Conservation (phyloP, 345 rosid species). For the Populus alba region DNA sequence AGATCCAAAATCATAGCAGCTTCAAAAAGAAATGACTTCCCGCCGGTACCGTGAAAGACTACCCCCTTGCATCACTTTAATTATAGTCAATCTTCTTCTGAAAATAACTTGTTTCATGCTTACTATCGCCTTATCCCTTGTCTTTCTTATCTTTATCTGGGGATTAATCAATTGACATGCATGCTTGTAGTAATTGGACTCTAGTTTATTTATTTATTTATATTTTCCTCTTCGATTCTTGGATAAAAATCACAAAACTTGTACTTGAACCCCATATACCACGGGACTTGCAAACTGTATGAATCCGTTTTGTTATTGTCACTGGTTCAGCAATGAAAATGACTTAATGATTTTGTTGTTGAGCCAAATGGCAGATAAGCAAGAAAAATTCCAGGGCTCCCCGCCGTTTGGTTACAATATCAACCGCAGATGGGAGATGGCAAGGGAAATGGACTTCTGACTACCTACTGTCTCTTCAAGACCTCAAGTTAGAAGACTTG, state of each 20-base stretch:
- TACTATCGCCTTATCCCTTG: background rate
- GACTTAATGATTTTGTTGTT: background rate
- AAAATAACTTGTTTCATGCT: background rate
- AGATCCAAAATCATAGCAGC: slow-evolving; percentile 11
- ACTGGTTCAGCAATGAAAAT: background rate
- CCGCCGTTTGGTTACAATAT: slow-evolving; percentile 51
- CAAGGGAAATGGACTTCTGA: slow-evolving; percentile 62
- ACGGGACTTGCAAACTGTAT: background rate
- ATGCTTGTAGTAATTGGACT: too few relatives aligned
- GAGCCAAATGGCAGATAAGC: slow-evolving; percentile 11
- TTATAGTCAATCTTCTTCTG: background rate
- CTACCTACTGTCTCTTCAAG: slow-evolving; percentile 55
- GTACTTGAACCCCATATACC: background rate
- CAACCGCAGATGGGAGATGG: slow-evolving; percentile 73
- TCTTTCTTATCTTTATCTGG: too few relatives aligned
- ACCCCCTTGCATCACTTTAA: background rate
- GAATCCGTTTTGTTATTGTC: background rate
- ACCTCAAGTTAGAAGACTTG: slow-evolving; percentile 60
- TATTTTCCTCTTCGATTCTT: too few relatives aligned
- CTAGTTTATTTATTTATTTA: too few relatives aligned
- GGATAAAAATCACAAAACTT: too few relatives aligned
- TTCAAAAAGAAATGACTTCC: slow-evolving; percentile 21
- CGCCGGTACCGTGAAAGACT: slow-evolving; percentile 10
- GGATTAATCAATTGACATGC: too few relatives aligned
- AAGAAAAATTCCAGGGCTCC: slow-evolving; percentile 20